These are phyloP conservation scores for Lotus japonicus DNA, from an alignment of 306 rosid genomes.

Conservation along the genomic window DNA sequence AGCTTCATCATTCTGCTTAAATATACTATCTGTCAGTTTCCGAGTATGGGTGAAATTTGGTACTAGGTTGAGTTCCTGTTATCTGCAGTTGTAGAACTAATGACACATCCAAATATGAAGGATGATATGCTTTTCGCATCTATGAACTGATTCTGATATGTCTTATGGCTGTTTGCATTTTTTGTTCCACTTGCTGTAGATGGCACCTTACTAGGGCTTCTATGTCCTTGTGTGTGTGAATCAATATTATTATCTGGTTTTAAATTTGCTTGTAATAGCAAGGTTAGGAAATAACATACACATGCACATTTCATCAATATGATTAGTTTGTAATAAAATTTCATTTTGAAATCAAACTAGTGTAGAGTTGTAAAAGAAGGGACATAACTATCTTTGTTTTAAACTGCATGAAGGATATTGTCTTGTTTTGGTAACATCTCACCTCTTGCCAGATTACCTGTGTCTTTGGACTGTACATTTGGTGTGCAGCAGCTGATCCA, in stretches of 20 bases:
- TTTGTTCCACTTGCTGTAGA: background rate
- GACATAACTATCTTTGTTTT: background rate
- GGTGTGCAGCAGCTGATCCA: conserved; percentile 99
- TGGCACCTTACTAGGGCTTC: background rate
- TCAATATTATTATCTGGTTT: background rate
- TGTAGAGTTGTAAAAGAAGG: background rate
- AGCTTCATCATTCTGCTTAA: background rate
- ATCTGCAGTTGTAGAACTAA: background rate
- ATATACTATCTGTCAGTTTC: background rate
- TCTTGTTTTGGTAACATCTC: conserved; percentile 18
- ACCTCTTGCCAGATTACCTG: conserved; percentile 67
- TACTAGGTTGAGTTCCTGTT: background rate
- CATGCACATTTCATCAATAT: background rate
- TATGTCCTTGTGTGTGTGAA: background rate
- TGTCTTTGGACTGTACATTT: conserved; percentile 81
- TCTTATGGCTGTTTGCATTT: background rate
- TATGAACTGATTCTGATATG: background rate
- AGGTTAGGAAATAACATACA: background rate
- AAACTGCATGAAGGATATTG: background rate
- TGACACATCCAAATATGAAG: background rate
- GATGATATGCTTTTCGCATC: background rate
- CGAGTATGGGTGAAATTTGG: background rate
- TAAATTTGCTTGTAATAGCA: background rate
- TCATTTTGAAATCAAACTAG: background rate
- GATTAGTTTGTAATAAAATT: background rate